phyloP scores from a whole-genome alignment of 176 grass and related monocot species.

The Eragrostis curvula region DNA sequence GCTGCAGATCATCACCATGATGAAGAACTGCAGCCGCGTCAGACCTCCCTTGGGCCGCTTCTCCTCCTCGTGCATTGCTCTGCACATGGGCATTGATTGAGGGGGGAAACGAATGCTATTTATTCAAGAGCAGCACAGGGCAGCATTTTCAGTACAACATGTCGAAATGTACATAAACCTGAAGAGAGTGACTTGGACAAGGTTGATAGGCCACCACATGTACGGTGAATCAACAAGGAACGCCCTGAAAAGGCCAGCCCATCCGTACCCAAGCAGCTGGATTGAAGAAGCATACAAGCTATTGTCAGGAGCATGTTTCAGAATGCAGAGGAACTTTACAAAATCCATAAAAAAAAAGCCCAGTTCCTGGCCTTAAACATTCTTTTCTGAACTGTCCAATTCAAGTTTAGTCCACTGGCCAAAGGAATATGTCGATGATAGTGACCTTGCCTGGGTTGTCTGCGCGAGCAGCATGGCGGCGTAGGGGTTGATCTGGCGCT shows the following conservation, averaged over 20 bases:
- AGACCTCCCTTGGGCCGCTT: slow-evolving; percentile 52
- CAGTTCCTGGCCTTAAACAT: not conserved
- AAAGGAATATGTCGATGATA: not conserved
- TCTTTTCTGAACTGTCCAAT: not conserved
- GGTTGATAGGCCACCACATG: slow-evolving; percentile 87
- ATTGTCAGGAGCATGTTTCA: not conserved
- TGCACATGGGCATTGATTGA: no score
- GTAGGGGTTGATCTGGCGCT: slow-evolving; percentile 56
- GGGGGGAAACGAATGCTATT: no score
- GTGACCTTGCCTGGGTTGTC: not conserved
- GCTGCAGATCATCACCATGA: slow-evolving; percentile 54
- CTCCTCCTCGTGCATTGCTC: slow-evolving; percentile 79
- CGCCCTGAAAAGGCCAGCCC: slow-evolving; percentile 78
- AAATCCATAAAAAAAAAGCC: not conserved
- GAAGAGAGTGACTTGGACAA: slow-evolving; percentile 78
- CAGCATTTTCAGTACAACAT: not conserved
- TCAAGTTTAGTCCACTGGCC: not conserved
- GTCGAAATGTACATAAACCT: slow-evolving; percentile 35
- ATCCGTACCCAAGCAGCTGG: slow-evolving; percentile 83
- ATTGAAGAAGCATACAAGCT: not conserved
- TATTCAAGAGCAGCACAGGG: no score
- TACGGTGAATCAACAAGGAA: slow-evolving; percentile 77
- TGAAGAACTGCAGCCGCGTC: slow-evolving; percentile 74
- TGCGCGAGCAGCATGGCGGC: slow-evolving; percentile 63
- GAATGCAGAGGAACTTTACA: not conserved